These are phyloP conservation scores for Brassica rapa DNA, from an alignment of 345 rosid species.

Conservation along the genomic window DNA sequence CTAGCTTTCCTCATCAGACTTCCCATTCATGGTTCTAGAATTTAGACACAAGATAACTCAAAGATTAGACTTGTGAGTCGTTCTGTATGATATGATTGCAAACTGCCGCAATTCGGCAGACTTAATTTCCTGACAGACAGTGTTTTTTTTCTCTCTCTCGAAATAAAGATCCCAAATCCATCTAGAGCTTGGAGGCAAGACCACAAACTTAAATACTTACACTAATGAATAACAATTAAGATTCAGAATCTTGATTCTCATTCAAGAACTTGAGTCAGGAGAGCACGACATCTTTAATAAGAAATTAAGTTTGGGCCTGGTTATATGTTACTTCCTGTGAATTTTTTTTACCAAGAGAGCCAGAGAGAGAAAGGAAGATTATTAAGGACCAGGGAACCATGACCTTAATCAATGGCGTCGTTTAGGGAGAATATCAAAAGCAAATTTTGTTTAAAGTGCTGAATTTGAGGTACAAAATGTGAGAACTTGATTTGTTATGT, in stretches of 20 bases:
- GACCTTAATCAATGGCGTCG: constrained; percentile 34
- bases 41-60: neutral
- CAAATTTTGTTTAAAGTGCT: constrained; percentile 11
- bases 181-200: neutral
- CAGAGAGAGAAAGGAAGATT: neutral
- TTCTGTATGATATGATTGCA: neutral
- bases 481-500: too few species aligned
- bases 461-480: constrained; percentile 1
- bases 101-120: neutral
- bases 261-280: neutral
- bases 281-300: neutral
- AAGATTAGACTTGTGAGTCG: neutral
- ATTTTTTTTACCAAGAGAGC: neutral
- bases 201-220: constrained; percentile 1
- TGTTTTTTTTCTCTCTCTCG: neutral
- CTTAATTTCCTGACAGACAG: neutral
- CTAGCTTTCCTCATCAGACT: neutral
- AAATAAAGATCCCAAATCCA: neutral
- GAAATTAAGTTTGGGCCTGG: neutral
- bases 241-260: neutral
- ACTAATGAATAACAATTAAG: neutral
- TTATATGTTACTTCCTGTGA: neutral
- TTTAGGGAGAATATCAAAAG: constrained; percentile 25
- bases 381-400: constrained; percentile 11
- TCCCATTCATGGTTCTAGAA: neutral